Evolutionary conservation across 805 yeast genomes (phyloP).

Genomic region (Hanseniaspora lindneri): DNA sequence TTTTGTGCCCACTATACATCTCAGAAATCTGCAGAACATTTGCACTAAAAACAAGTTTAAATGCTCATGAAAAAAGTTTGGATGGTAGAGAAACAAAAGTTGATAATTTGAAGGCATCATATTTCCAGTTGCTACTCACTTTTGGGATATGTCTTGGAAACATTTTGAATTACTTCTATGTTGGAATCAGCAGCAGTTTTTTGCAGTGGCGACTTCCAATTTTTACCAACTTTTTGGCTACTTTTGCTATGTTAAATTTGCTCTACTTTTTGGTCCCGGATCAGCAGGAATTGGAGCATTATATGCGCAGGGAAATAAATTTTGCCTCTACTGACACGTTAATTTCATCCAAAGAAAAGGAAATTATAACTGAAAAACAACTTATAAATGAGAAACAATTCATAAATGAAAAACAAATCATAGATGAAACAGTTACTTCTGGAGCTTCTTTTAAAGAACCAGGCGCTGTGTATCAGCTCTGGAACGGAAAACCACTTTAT

Average conservation of each 20-base stretch:
- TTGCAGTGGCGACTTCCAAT: constrained; percentile 63
- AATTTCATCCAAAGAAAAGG: constrained; percentile 24
- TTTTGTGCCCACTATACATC: constrained; percentile 66
- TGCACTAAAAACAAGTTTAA: constrained; percentile 49
- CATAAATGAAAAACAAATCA: too few relatives aligned
- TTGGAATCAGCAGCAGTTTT: constrained; percentile 24
- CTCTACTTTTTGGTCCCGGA: constrained; percentile 49
- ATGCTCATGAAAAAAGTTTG: too few relatives aligned
- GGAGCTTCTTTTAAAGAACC: background rate
- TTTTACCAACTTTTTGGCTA: constrained; percentile 34
- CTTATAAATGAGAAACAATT: background rate
- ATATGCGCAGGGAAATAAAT: background rate
- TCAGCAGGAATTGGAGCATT: constrained; percentile 42
- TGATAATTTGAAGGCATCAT: constrained; percentile 54
- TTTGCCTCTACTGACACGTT: background rate
- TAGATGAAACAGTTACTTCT: too few relatives aligned
- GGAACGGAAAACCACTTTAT: constrained; percentile 17
- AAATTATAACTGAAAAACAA: background rate
- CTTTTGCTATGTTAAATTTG: constrained; percentile 40
- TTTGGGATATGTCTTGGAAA: constrained; percentile 58
- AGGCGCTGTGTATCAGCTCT: background rate
- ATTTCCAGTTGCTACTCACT: constrained; percentile 53
- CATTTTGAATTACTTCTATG: constrained; percentile 42
- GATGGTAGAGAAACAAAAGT: constrained; percentile 52
- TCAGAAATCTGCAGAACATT: constrained; percentile 47